Percentiles rank a stretch among this genome's conserved stretches.
These are phyloP conservation scores for Henckelia pumila DNA, from an alignment of 257 asterid species.

Conservation along the genomic window DNA sequence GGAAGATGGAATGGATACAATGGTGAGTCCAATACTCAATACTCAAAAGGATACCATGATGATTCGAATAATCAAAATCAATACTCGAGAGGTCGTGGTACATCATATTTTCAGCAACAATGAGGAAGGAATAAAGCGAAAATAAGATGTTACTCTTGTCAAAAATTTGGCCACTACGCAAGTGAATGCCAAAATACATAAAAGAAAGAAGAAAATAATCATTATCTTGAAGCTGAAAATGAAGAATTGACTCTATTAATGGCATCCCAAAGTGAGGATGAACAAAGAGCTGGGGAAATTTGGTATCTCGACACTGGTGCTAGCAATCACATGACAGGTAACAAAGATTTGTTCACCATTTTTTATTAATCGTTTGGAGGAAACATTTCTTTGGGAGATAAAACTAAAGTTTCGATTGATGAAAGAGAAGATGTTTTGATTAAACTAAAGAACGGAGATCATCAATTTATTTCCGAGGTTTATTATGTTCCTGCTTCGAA, in stretches of 20 bases:
- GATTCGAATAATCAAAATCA: neutral
- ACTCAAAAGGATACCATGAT: too few relatives aligned
- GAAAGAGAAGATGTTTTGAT: too few relatives aligned
- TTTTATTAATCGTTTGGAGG: too few relatives aligned
- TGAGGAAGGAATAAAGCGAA: neutral
- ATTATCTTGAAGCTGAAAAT: neutral
- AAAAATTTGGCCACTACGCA: neutral
- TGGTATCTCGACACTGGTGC: neutral
- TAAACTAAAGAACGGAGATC: too few relatives aligned
- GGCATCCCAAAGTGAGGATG: too few relatives aligned
- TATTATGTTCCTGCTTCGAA: too few relatives aligned
- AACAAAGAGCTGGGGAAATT: too few relatives aligned
- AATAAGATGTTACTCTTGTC: neutral
- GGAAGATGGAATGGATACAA: neutral
- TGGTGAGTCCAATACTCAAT: neutral
- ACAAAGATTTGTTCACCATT: neutral
- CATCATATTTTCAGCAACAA: too few relatives aligned
- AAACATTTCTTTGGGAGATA: too few relatives aligned
- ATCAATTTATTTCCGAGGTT: too few relatives aligned
- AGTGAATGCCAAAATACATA: conserved; percentile 1
- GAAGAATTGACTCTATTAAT: too few relatives aligned
- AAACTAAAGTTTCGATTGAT: too few relatives aligned
- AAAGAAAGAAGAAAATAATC: neutral
- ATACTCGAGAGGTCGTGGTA: conserved; percentile 7
- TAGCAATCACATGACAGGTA: neutral